Evolutionary conservation across 441 rosid species (phyloP).

Genomic region (Sinapis alba): DNA sequence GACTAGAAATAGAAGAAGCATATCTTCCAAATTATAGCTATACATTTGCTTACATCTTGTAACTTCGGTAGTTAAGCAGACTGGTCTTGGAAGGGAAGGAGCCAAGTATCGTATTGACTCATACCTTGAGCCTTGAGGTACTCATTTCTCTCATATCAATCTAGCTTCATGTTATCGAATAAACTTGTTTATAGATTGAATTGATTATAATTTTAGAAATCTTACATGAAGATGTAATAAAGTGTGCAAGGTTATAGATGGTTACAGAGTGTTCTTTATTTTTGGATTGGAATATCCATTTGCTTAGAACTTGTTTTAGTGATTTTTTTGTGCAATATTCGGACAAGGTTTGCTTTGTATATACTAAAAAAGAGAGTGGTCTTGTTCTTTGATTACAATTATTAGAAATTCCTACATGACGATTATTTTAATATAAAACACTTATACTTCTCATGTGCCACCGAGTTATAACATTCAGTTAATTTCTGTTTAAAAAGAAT

Average conservation of each 20-base stretch:
- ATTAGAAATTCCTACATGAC: not conserved
- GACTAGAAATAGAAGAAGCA: conserved; percentile 21
- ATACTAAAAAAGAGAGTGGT: not conserved
- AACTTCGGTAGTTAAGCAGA: conserved; percentile 84
- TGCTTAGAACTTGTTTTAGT: not conserved
- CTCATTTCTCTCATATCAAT: not conserved
- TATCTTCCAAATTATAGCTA: not conserved
- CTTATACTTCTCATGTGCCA: conserved; percentile 8
- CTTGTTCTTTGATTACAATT: conserved; percentile 9
- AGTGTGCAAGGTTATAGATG: not conserved
- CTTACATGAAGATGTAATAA: not conserved
- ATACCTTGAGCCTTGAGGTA: conserved; percentile 41
- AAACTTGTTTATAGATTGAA: conserved; percentile 18
- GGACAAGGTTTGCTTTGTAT: conserved; percentile 23
- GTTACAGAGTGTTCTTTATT: not conserved
- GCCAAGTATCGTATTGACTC: conserved; percentile 97
- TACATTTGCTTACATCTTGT: conserved; percentile 16
- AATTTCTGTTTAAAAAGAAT: not conserved
- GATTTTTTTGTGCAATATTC: conserved; percentile 12
- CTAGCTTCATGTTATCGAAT: not conserved
- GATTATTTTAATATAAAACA: not conserved
- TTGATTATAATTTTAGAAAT: conserved; percentile 19
- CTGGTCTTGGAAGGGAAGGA: conserved; percentile 98
- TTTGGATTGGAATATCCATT: not conserved
- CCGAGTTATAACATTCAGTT: not conserved